Conservation (phyloP, 306 rosid genomes). For the Inga oerstediana region DNA sequence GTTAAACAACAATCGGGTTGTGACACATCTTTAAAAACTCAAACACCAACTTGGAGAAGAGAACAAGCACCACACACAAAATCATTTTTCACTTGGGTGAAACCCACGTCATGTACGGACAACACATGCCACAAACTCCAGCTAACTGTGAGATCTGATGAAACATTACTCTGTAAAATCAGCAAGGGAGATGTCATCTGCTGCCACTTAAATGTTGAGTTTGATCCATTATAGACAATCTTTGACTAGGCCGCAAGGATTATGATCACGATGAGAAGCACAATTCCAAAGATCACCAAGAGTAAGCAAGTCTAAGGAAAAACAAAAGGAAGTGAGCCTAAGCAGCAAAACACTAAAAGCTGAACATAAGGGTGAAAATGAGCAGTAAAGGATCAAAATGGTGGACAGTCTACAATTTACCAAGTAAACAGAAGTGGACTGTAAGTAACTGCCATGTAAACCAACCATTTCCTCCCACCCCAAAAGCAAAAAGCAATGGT, state of each 20-base stretch:
- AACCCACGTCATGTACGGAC: slow-evolving; percentile 35
- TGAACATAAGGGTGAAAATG: background rate
- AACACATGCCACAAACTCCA: slow-evolving; percentile 27
- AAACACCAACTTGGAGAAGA: slow-evolving; percentile 39
- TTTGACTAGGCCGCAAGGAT: slow-evolving; percentile 75
- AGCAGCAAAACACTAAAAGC: slow-evolving; percentile 1
- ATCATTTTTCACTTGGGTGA: slow-evolving; percentile 35
- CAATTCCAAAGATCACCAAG: slow-evolving; percentile 89
- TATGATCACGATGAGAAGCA: slow-evolving; percentile 84
- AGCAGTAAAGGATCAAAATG: slow-evolving; percentile 18
- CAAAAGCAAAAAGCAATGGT: background rate
- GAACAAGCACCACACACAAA: slow-evolving; percentile 34
- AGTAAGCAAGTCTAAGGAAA: slow-evolving; percentile 75
- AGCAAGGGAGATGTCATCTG: slow-evolving; percentile 31
- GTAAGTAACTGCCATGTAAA: slow-evolving; percentile 2
- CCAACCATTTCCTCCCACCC: background rate
- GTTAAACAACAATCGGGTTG: slow-evolving; percentile 36
- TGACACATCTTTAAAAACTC: slow-evolving; percentile 37
- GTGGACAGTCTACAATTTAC: slow-evolving; percentile 4
- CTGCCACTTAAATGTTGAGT: slow-evolving; percentile 33
- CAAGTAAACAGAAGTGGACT: background rate
- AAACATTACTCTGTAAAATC: slow-evolving; percentile 33
- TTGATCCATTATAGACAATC: slow-evolving; percentile 26
- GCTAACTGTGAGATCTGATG: slow-evolving; percentile 39
- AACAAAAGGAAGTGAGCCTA: background rate